Conservation (phyloP, 169 alveolate species). For the Toxoplasma gondii region DNA sequence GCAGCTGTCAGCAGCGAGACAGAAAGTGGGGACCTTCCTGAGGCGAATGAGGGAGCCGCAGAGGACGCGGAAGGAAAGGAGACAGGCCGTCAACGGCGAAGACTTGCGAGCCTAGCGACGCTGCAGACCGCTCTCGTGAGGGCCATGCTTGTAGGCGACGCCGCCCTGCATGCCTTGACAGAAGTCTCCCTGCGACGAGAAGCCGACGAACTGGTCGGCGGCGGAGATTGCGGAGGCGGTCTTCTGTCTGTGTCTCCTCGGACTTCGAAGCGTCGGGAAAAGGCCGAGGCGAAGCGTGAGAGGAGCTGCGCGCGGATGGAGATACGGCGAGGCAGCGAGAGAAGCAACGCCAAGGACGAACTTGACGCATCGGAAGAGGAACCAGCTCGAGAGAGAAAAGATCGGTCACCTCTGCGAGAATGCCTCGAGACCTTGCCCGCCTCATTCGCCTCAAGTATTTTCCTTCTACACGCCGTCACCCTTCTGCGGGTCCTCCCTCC, state of each 20-base stretch:
- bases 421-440: not conserved
- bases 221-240: not conserved
- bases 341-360: not conserved
- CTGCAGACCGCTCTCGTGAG: not conserved
- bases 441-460: not conserved
- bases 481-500: not conserved
- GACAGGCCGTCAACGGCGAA: not conserved
- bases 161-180: not conserved
- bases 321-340: not conserved
- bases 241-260: not conserved
- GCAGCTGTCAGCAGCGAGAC: not conserved
- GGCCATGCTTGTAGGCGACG: not conserved
- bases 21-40: not conserved
- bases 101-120: not conserved
- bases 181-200: not conserved
- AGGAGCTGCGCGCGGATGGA: not conserved
- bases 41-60: not conserved
- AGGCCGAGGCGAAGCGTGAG: not conserved
- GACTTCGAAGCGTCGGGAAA: not conserved
- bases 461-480: not conserved
- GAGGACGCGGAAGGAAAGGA: not conserved
- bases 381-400: not conserved
- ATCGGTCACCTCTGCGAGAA: not conserved
- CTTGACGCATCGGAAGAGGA: not conserved
- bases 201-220: not conserved